Conservation (phyloP, 140 eudicot species). For the Cichorium intybus region DNA sequence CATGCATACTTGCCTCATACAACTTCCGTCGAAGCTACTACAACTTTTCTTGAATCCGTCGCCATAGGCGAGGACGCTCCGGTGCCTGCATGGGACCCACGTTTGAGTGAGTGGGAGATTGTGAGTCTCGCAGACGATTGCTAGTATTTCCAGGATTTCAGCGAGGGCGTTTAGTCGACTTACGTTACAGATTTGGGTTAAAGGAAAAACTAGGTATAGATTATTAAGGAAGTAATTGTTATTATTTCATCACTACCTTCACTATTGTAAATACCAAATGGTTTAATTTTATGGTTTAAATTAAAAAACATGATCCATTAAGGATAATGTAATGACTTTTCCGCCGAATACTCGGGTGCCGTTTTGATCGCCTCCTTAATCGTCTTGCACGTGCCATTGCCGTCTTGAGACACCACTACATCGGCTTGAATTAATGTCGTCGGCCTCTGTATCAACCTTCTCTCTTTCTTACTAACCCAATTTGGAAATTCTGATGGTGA, state of each 20-base stretch:
- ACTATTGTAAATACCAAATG: too few relatives aligned
- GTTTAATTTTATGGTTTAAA: too few relatives aligned
- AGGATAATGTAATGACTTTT: too few relatives aligned
- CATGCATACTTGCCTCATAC: conserved; percentile 96
- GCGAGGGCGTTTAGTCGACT: conserved; percentile 87
- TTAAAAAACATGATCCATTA: too few relatives aligned
- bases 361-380: conserved; percentile 77
- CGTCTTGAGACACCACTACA: conserved; percentile 69
- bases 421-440: conserved; percentile 58
- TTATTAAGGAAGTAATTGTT: too few relatives aligned
- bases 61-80: conserved; percentile 84
- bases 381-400: conserved; percentile 69
- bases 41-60: conserved; percentile 88
- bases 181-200: conserved; percentile 79
- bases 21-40: conserved; percentile 95
- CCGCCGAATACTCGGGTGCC: conserved; percentile 75
- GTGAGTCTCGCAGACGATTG: conserved; percentile 81
- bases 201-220: conserved; percentile 27
- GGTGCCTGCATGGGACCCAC: conserved; percentile 98
- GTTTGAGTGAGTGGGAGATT: conserved; percentile 89
- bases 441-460: conserved; percentile 53
- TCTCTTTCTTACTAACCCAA: conserved; percentile 64
- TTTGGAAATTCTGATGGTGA: conserved; percentile 41
- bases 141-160: conserved; percentile 81
- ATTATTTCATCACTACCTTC: too few relatives aligned